These are phyloP conservation scores for Xylaria sp. DNA, from an alignment of 495 filamentous ascomycete species.

Conservation along the genomic window DNA sequence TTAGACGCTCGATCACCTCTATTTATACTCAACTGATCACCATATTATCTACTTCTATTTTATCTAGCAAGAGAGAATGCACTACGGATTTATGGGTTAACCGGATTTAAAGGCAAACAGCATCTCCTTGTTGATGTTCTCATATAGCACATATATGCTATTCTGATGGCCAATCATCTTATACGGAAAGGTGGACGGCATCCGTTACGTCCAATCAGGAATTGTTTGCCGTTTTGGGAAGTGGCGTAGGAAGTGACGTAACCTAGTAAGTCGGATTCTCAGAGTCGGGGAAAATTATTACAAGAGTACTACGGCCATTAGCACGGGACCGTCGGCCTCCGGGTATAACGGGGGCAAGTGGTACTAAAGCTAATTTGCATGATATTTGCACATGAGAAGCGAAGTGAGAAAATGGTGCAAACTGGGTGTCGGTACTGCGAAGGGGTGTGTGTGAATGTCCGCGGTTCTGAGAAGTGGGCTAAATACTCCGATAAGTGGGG, in stretches of 20 bases:
- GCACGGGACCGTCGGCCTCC: constrained; percentile 8
- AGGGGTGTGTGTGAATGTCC: no score
- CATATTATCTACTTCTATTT: background rate
- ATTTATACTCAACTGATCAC: constrained; percentile 11
- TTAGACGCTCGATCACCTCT: background rate
- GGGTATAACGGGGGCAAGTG: background rate
- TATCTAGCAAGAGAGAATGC: background rate
- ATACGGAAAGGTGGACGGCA: constrained; percentile 5
- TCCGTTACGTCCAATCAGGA: background rate
- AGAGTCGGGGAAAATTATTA: background rate
- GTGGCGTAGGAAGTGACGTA: no score
- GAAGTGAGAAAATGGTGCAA: background rate
- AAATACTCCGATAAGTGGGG: no score
- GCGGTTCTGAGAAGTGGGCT: no score
- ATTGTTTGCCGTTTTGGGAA: constrained; percentile 25
- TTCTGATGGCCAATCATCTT: constrained; percentile 20
- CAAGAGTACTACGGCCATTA: background rate
- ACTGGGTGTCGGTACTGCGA: no score
- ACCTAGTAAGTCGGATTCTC: background rate
- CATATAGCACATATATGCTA: background rate
- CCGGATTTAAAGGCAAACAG: constrained; percentile 10
- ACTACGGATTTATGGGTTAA: constrained; percentile 20
- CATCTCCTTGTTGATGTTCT: background rate
- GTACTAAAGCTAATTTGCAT: background rate
- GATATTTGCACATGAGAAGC: background rate